These are phyloP conservation scores for Blastobotrys raffinosifermentans DNA, from an alignment of 1,139 yeast genomes.

Conservation along the genomic window DNA sequence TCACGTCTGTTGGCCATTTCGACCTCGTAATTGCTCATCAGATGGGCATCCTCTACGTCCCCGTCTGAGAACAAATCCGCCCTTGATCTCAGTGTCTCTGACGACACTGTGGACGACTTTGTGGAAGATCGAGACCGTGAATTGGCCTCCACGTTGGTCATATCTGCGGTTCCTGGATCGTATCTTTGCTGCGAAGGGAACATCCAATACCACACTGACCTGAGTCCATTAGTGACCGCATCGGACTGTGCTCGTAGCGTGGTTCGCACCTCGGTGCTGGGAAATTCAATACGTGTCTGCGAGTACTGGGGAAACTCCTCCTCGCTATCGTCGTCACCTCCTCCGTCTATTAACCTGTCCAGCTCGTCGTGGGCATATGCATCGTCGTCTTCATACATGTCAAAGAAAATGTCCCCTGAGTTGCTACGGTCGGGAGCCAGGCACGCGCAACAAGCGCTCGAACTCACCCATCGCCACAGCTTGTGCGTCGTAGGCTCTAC, in stretches of 20 bases:
- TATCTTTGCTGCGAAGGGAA: slow-evolving; percentile 16
- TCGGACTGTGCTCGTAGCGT: too few relatives aligned
- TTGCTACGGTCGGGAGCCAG: slow-evolving; percentile 18
- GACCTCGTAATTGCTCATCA: slow-evolving; percentile 26
- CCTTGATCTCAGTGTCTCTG: slow-evolving; percentile 26
- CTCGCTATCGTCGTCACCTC: slow-evolving; percentile 12
- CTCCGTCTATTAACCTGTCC: slow-evolving; percentile 23
- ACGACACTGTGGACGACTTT: slow-evolving; percentile 21
- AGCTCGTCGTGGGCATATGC: slow-evolving; percentile 26
- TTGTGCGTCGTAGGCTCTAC: slow-evolving; percentile 16
- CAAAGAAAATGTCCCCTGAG: slow-evolving; percentile 26
- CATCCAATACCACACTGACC: slow-evolving; percentile 10
- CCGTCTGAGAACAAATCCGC: slow-evolving; percentile 23
- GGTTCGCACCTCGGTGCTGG: too few relatives aligned
- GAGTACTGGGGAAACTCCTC: neutral
- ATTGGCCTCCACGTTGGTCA: slow-evolving; percentile 14
- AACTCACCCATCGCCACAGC: slow-evolving; percentile 1
- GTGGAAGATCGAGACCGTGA: slow-evolving; percentile 23
- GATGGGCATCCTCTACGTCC: slow-evolving; percentile 27
- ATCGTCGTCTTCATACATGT: slow-evolving; percentile 29
- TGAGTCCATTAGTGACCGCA: slow-evolving; percentile 7
- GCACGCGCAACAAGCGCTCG: slow-evolving; percentile 11
- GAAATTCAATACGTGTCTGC: too few relatives aligned
- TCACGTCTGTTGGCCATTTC: too few relatives aligned
- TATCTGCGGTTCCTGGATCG: slow-evolving; percentile 22